Base-by-base conservation (phyloP, 768 basidiomycete genomes). In the Suillus bovinus region DNA sequence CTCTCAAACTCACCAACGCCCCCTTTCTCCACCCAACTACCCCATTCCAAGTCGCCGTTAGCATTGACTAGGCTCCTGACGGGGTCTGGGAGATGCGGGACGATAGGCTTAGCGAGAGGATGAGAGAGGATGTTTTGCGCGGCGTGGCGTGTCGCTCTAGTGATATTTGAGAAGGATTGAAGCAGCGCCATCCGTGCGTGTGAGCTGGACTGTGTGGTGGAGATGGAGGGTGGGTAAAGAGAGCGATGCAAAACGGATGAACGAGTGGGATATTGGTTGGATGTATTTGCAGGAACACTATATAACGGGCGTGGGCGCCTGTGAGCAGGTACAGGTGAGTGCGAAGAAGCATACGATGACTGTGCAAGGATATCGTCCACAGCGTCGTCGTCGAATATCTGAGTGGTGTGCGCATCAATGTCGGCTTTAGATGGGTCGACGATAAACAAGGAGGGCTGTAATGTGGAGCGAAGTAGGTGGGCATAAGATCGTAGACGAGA, bases 1-100 rank as follows among this genome's bases (percentile, higher is more conserved):
- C 92, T 92, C 76, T 99, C 97, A 72, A 96, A 99, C 72, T 97
- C 95, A 7, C 94, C 94, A 3, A 97, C 92, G 0, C 94, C 91
- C 38, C 93, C 89, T 71, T 91, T 91, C 74, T 95, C 93, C 0
- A 93, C 91, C 93, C 93, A 94, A 66, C 91, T 92, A 5, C 91
- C 88, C 90, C 94, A 96, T 68, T 96, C 91, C 77, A 88, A 87
- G 72, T 96, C 96, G 20, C 95, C 95, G 58, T 88, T 89, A 0
- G 87, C 96, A 70, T 88, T 91, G 2, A 97, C 94, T 53, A 98
- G 83, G 61, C 90, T 94, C 66, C 85, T 86, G 47, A 99, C 94
- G 0, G 96, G 95, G 66, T 97, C 94, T 0, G 97, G 97, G 14
- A 99, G 85, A 71, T 98, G 96, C 5, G 96, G 96, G 0, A 98